Evolutionary conservation across 805 yeast genomes (phyloP).

Genomic region (Candida silvatica): DNA sequence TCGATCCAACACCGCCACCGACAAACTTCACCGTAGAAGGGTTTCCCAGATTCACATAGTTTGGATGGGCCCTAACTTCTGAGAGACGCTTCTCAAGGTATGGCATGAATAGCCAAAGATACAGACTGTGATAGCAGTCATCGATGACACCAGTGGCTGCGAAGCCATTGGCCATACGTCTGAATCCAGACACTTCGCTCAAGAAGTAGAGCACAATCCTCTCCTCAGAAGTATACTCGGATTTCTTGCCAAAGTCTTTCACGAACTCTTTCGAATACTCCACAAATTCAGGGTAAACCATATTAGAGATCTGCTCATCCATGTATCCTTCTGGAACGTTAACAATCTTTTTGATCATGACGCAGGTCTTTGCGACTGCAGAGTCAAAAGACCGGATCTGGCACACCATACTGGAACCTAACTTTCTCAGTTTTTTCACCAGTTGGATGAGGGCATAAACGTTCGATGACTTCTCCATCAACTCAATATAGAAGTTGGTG

Average conservation of each 20-base stretch:
- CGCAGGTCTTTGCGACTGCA: constrained; percentile 42
- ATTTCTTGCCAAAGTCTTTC: constrained; percentile 17
- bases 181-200: constrained; percentile 46
- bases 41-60: background rate
- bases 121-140: constrained; percentile 59
- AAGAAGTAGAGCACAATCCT: constrained; percentile 35
- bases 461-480: constrained; percentile 47
- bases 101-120: constrained; percentile 35
- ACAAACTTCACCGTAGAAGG: background rate
- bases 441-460: constrained; percentile 49
- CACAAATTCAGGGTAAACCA: constrained; percentile 36
- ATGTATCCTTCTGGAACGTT: constrained; percentile 37
- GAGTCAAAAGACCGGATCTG: constrained; percentile 60
- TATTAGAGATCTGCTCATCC: constrained; percentile 39
- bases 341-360: constrained; percentile 37
- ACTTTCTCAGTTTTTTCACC: constrained; percentile 67
- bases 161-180: constrained; percentile 71
- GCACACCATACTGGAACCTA: constrained; percentile 67
- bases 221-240: constrained; percentile 29
- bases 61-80: background rate
- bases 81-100: constrained; percentile 9
- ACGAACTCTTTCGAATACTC: constrained; percentile 27
- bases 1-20: constrained; percentile 5
- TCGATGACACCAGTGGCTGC: constrained; percentile 72
- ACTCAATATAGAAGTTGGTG: constrained; percentile 49